Evolutionary conservation across 1,284 basidiomycete species (phyloP).

Genomic region (Ustilago tritici): DNA sequence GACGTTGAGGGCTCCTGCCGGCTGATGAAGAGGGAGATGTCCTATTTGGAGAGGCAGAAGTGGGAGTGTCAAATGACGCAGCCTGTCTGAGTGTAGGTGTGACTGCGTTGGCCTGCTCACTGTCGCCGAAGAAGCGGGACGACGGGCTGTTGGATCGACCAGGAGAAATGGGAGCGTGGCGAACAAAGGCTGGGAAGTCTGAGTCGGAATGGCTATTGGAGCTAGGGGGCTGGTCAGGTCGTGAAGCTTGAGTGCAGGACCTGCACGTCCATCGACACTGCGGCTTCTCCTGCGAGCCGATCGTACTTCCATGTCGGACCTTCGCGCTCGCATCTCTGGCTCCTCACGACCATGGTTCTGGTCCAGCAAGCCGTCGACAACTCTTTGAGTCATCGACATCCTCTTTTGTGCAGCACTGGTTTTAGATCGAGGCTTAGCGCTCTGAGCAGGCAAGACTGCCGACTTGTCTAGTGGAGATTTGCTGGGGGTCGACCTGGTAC

Average conservation of each 20-base stretch:
- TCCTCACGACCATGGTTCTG: constrained; percentile 52
- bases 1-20: constrained; percentile 30
- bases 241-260: constrained; percentile 16
- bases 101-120: constrained; percentile 16
- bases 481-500: constrained; percentile 14
- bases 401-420: constrained; percentile 21
- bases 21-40: constrained; percentile 14
- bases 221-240: constrained; percentile 40
- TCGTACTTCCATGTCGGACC: constrained; percentile 35
- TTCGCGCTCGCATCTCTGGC: constrained; percentile 44
- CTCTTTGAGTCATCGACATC: constrained; percentile 51
- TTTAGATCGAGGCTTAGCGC: background rate
- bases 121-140: constrained; percentile 26
- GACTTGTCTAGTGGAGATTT: constrained; percentile 17
- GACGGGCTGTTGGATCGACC: constrained; percentile 36
- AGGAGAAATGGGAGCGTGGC: constrained; percentile 33
- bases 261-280: constrained; percentile 40
- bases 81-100: constrained; percentile 27
- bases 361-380: constrained; percentile 47
- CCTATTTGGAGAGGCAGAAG: constrained; percentile 17
- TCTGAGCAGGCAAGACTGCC: background rate
- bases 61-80: constrained; percentile 14
- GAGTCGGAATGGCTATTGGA: constrained; percentile 48
- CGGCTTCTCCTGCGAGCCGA: constrained; percentile 46
- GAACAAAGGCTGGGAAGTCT: constrained; percentile 51